Base-by-base conservation (phyloP, 257 asterid species). In the Buddleja alternifolia region DNA sequence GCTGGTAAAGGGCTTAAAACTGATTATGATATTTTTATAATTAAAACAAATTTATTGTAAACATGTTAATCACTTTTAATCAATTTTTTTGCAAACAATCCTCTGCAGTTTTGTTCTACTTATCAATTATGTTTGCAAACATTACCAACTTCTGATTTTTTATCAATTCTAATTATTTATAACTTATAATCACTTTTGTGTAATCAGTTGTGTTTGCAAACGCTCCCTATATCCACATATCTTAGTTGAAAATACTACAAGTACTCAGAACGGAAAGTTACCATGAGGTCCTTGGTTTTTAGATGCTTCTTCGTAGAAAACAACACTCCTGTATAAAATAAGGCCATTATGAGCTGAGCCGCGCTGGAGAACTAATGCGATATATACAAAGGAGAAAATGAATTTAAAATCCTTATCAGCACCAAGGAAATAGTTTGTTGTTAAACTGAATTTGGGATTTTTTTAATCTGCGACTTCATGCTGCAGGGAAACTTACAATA, bases 231-330 rank as follows among this genome's bases (percentile, higher is more conserved):
- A 60, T 17, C 52, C 42, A 60, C 23, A 55, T n/a, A 53, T 62
- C 36, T 21, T 45, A 70, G 37, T 42, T 12, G 15, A 53, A 56
- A 68, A 17, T 19, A 67, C 69, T 51, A 39, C 10, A 60, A 45
- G 63, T n/a, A 20, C 34, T 55, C 19, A 46, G 74, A 39, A 63
- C 46, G 70, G 68, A 54, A 68, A 63, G 23, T 84, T 90, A 93
- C 99, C 97, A 88, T 85, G 72, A 93, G 92, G 80, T 90, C 85
- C 88, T 90, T 93, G 58, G 97, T 93, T 80, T 81, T 86, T 15
- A 90, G 91, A 75, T 93, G 99, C 63, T 88, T 93, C 82, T 84
- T 93, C 4, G 99, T 88, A 23, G 96, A 79, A 75, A 93, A 93
- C 71, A 93, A 73, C 56, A 81, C 84, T 68, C 97, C 99, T 93